A percentile compares a stretch with the other conserved stretches of the same genome.
Evolutionary conservation across 441 rosid species (phyloP).

Genomic region (Pelargonium citronellum): DNA sequence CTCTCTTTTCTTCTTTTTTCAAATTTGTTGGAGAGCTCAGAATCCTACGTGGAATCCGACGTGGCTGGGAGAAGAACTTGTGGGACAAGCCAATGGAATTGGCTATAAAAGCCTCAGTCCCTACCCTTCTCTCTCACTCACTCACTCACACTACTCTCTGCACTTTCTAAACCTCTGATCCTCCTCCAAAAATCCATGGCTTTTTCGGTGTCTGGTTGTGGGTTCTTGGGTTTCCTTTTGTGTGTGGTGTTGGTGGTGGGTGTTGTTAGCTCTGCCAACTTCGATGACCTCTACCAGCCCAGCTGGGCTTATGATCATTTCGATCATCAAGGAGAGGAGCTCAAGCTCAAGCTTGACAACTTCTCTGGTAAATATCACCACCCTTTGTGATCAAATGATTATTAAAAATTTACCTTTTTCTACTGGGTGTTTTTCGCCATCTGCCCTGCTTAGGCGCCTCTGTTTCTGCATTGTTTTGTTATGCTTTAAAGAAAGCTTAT

Average conservation of each 20-base stretch:
- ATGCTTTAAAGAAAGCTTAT: too few relatives aligned
- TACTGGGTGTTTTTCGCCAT: neutral
- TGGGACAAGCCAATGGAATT: constrained; percentile 15
- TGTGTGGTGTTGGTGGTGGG: constrained; percentile 28
- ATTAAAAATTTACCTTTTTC: neutral
- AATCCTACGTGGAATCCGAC: constrained; percentile 36
- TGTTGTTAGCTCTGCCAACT: constrained; percentile 40
- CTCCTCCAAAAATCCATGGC: constrained; percentile 22
- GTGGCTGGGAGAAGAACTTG: constrained; percentile 35
- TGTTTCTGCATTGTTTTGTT: neutral
- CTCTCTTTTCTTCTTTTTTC: neutral
- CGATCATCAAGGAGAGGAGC: constrained; percentile 67
- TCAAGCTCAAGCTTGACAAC: constrained; percentile 78
- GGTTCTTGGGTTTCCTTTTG: constrained; percentile 23
- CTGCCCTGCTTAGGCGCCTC: too few relatives aligned
- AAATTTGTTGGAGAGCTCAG: constrained; percentile 5
- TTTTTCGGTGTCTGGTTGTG: constrained; percentile 18
- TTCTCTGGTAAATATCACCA: constrained; percentile 49
- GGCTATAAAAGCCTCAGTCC: constrained; percentile 33
- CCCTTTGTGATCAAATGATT: neutral
- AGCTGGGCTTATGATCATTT: constrained; percentile 86
- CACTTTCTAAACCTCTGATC: neutral
- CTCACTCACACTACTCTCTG: constrained; percentile 13
- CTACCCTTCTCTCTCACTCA: neutral
- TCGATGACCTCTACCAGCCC: constrained; percentile 66